Evolutionary conservation across 2,329 filamentous ascomycete species (phyloP), one percentile per base, ranked within the genome.

Genomic region (Talaromyces amestolkiae): DNA sequence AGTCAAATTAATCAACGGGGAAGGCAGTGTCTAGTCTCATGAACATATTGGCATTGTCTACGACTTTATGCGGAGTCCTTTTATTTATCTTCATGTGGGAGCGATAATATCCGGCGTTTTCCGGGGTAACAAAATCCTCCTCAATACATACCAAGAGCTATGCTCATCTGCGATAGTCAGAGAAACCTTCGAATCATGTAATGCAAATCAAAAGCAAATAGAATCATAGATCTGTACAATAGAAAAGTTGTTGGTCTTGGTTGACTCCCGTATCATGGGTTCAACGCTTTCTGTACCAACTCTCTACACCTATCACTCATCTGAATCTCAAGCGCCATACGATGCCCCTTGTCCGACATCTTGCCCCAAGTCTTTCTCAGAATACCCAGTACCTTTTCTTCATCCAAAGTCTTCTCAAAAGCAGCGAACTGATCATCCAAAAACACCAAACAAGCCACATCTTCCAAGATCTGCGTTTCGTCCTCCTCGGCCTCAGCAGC

Each of bases 401-500:
- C 91, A 72, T 92, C 90, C 33, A 86, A 43, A 0, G 37, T 84
- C 74, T 84, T 83, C 81, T 92, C 89, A 77, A 95, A 96, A 60
- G 85, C 86, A 72, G 93, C 92, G 68, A 96, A 90, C 74, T 95
- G 91, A 74, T 94, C 91, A 74, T 95, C 92, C 69, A 96, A 79
- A 75, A 96, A 96, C 33, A 96, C 92, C 64, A 96, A 79, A 74
- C 92, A 96, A 3, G 92, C 92, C 54, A 92, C 90, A 78, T 96
- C 92, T 80, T 96, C 92, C 68, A 96, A 82, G 7, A 86, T 83
- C 81, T 94, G 90, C 63, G 89, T 88, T 66, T 83, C 81, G 27
- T 71, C 72, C 58, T 78, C 72, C 60, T 77, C 79, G 9, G 37
- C 22, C 73, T 37, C 33, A 6, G 24, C 39, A 15, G 37, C 41